Evolutionary conservation across 352 stramenopile genomes (phyloP).

Genomic region (Phytophthora kernoviae): DNA sequence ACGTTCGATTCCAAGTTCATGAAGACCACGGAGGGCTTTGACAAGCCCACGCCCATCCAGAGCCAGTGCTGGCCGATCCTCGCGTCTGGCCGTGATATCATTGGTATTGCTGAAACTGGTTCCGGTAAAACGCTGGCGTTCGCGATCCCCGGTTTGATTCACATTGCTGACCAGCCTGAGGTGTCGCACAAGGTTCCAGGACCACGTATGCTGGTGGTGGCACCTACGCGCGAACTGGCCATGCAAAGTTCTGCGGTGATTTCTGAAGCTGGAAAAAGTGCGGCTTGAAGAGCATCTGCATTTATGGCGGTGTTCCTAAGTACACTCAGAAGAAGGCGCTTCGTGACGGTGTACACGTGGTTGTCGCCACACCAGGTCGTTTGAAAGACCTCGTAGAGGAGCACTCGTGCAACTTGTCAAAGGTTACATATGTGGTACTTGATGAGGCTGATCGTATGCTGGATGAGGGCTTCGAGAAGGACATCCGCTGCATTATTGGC

Average conservation of each 20-base stretch:
- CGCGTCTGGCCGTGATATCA: constrained; percentile 85
- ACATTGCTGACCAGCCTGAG: constrained; percentile 73
- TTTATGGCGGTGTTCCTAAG: constrained; percentile 97
- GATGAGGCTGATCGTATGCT: constrained; percentile 97
- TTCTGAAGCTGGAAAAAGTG: constrained; percentile 90
- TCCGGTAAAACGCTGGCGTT: constrained; percentile 98
- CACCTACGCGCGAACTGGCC: constrained; percentile 94
- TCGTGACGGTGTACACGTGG: constrained; percentile 86
- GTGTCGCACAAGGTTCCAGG: constrained; percentile 63
- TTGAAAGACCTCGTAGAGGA: constrained; percentile 92
- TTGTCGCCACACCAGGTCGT: constrained; percentile 96
- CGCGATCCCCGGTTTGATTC: constrained; percentile 90
- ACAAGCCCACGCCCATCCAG: constrained; percentile 97
- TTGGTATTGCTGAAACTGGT: constrained; percentile 93
- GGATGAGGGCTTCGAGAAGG: constrained; percentile 95
- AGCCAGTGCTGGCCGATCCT: constrained; percentile 96
- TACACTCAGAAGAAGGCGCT: constrained; percentile 91
- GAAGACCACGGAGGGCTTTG: constrained; percentile 89
- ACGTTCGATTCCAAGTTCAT: constrained; percentile 88
- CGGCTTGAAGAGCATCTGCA: constrained; percentile 87
- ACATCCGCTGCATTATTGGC: constrained; percentile 91
- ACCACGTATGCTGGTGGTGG: constrained; percentile 93
- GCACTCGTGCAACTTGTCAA: constrained; percentile 81
- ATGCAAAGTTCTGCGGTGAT: constrained; percentile 95
- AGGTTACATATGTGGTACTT: constrained; percentile 94